phyloP scores from a whole-genome alignment of 108 stramenopile genomes.

The Pseudonitzschia delicatissima region DNA sequence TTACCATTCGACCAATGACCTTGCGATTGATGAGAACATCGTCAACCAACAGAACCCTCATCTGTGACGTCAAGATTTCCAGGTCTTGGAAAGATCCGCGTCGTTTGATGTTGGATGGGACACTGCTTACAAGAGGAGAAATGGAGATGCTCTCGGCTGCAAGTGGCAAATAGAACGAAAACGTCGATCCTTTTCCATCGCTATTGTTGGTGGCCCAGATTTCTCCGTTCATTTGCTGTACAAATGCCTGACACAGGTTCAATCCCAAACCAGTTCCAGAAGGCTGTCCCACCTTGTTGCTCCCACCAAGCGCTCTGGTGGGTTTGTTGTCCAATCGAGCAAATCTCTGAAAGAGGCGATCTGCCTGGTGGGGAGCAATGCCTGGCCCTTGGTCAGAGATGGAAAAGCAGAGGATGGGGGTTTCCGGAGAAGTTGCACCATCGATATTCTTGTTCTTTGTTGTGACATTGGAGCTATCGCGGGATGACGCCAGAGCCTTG shows the following conservation, averaged over 20 bases:
- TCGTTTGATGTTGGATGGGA: neutral
- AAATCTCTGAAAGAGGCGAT: conserved; percentile 7
- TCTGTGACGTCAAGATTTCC: neutral
- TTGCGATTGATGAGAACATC: conserved; percentile 24
- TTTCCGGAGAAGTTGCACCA: neutral
- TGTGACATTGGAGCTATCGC: neutral
- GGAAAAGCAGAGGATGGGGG: conserved; percentile 2
- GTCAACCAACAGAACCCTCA: conserved; percentile 17
- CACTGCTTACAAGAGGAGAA: neutral
- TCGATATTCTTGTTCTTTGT: neutral
- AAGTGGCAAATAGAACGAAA: conserved; percentile 18
- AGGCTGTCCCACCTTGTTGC: conserved; percentile 12
- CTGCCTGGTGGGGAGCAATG: conserved; percentile 8
- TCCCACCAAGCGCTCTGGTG: conserved; percentile 2
- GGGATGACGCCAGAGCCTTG: conserved; percentile 10
- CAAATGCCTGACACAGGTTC: conserved; percentile 19
- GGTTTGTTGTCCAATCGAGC: conserved; percentile 7
- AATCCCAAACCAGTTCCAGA: conserved; percentile 24
- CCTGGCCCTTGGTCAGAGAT: conserved; percentile 13
- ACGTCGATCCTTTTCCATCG: conserved; percentile 6
- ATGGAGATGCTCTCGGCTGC: neutral
- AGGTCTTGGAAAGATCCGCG: neutral
- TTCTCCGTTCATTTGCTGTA: conserved; percentile 19
- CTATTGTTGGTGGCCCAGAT: conserved; percentile 24
- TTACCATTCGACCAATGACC: conserved; percentile 18